Conservation (phyloP, 345 rosid genomes). For the Gossypium stocksii region DNA sequence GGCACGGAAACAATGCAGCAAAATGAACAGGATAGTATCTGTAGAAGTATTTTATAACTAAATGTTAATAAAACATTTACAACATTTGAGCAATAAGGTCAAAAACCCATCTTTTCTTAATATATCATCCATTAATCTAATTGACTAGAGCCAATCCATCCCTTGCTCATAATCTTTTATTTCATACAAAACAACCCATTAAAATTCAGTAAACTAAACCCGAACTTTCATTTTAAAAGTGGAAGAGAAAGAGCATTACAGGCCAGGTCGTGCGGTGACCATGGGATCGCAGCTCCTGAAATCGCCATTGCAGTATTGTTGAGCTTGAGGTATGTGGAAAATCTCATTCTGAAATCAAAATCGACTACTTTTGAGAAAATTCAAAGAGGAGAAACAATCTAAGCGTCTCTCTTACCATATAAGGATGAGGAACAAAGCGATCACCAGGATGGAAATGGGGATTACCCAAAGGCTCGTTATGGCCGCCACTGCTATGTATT, state of each 20-base stretch:
- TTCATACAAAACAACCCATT: background rate
- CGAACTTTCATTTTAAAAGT: background rate
- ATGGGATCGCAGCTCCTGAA: constrained; percentile 92
- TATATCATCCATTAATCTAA: background rate
- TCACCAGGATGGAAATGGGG: constrained; percentile 61
- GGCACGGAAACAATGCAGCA: constrained; percentile 68
- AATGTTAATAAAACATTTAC: background rate
- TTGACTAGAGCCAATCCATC: background rate
- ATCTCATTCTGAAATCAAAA: constrained; percentile 69
- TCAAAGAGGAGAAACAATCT: background rate
- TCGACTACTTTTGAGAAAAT: background rate
- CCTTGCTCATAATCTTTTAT: background rate
- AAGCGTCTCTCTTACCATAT: too few relatives aligned
- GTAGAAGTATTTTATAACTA: constrained; percentile 26
- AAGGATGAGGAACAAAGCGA: constrained; percentile 57
- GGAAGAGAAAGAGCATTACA: constrained; percentile 38
- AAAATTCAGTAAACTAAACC: background rate
- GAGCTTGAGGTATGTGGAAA: constrained; percentile 89
- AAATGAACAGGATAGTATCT: constrained; percentile 83
- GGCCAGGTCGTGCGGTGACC: constrained; percentile 97
- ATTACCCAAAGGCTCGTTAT: constrained; percentile 68
- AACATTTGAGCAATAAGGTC: background rate
- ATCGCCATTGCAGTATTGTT: constrained; percentile 66
- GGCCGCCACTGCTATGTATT: constrained; percentile 41
- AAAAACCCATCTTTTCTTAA: background rate